phyloP scores from a whole-genome alignment of 148 eudicot species.

The Arctostaphylos glauca region DNA sequence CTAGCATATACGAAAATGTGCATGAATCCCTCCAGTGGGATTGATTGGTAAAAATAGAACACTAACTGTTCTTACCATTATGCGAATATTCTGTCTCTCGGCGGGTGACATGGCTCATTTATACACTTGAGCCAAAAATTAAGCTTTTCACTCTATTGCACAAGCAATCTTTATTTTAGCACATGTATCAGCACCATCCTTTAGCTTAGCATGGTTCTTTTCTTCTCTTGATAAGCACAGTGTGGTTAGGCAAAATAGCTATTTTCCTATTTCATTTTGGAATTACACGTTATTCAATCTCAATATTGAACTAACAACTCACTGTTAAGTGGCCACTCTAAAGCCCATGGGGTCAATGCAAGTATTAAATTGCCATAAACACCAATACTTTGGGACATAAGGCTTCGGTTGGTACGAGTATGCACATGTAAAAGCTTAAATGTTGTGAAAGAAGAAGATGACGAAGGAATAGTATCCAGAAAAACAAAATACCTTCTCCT shows the following conservation, averaged over 20 bases:
- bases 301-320: background rate
- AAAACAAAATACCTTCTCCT: conserved; percentile 63
- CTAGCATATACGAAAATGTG: background rate
- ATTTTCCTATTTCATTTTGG: background rate
- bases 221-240: background rate
- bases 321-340: background rate
- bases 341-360: background rate
- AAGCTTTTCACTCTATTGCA: conserved; percentile 13
- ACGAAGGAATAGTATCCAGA: background rate
- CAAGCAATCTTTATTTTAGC: background rate
- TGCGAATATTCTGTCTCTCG: background rate
- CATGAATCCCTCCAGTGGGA: background rate
- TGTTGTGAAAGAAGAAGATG: background rate
- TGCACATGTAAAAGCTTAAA: background rate
- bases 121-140: background rate
- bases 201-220: background rate
- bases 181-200: background rate
- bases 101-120: background rate
- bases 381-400: background rate
- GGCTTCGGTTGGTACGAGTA: background rate
- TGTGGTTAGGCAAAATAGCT: conserved; percentile 1
- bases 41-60: background rate
- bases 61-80: background rate
- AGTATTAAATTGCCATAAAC: background rate
- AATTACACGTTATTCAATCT: background rate